Conservation (phyloP, 148 eudicot genomes). For the Silene conica region DNA sequence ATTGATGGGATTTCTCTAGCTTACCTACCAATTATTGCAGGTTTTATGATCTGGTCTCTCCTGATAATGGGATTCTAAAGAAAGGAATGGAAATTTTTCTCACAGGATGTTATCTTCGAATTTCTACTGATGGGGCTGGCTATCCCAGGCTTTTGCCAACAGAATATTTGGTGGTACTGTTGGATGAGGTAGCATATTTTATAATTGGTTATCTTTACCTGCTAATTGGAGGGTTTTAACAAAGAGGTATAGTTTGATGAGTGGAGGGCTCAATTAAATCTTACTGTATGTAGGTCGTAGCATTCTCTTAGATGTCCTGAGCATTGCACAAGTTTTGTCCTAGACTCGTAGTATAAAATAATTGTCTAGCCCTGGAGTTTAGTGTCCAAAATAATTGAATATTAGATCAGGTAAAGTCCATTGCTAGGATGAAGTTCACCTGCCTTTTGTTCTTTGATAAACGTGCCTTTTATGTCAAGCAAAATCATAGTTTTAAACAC, state of each 20-base stretch:
- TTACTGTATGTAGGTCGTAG: not conserved
- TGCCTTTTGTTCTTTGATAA: not conserved
- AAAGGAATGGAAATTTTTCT: slow-evolving; percentile 81
- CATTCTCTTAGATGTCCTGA: not conserved
- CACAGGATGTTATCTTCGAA: slow-evolving; percentile 94
- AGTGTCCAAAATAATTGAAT: not conserved
- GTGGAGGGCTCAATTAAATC: not conserved
- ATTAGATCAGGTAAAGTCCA: not conserved
- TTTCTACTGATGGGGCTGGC: slow-evolving; percentile 55
- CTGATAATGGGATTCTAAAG: slow-evolving; percentile 69
- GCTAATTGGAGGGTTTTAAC: not conserved
- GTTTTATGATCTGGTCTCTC: slow-evolving; percentile 73
- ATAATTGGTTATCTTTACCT: not conserved
- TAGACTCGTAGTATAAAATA: too few relatives aligned
- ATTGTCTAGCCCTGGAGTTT: too few relatives aligned
- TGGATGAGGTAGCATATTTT: slow-evolving; percentile 69
- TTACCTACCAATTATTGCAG: slow-evolving; percentile 36
- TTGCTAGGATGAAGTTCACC: not conserved
- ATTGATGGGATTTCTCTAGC: not conserved
- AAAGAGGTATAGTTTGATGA: not conserved
- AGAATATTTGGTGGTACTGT: slow-evolving; percentile 74
- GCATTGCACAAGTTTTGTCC: too few relatives aligned
- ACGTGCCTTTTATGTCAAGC: slow-evolving; percentile 3
- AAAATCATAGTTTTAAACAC: not conserved
- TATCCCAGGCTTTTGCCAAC: slow-evolving; percentile 76